Percentiles rank a stretch among this genome's conserved stretches.
Conservation (phyloP, 352 stramenopile genomes). For the Bremia lactucae region DNA sequence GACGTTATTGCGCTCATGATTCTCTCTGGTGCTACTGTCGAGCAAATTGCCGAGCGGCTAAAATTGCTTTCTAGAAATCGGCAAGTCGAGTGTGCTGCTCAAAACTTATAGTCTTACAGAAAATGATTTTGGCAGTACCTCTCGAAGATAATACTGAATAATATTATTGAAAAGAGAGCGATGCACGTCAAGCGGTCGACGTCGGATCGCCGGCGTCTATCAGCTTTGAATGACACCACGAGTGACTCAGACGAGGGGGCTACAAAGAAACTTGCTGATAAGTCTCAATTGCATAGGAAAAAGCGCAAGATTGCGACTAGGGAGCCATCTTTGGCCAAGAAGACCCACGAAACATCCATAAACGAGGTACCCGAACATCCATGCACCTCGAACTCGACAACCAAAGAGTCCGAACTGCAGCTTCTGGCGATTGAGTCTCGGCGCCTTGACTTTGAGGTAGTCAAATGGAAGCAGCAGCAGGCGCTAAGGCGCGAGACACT, state of each 20-base stretch:
- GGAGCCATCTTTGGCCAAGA: neutral
- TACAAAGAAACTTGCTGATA: neutral
- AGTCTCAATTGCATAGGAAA: neutral
- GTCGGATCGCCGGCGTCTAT: constrained; percentile 3
- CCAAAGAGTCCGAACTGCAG: constrained; percentile 6
- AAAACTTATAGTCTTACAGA: too few species aligned
- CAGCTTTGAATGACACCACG: neutral
- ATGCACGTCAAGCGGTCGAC: constrained; percentile 8
- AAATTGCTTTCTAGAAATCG: constrained; percentile 4
- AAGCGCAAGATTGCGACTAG: constrained; percentile 7
- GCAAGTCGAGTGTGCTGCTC: neutral
- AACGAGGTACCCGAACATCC: neutral
- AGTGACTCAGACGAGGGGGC: constrained; percentile 1
- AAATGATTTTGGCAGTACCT: too few species aligned
- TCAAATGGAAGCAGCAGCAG: constrained; percentile 22
- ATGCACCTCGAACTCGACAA: neutral
- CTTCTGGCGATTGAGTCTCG: constrained; percentile 12
- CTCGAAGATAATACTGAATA: neutral
- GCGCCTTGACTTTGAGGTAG: constrained; percentile 16
- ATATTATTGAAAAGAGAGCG: neutral
- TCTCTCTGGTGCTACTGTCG: constrained; percentile 3
- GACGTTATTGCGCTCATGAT: constrained; percentile 17
- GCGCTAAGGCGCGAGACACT: constrained; percentile 7
- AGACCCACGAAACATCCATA: neutral
- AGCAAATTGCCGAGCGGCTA: constrained; percentile 9